Evolutionary conservation across 345 rosid species (phyloP).

Genomic region (Ceriops zippeliana): DNA sequence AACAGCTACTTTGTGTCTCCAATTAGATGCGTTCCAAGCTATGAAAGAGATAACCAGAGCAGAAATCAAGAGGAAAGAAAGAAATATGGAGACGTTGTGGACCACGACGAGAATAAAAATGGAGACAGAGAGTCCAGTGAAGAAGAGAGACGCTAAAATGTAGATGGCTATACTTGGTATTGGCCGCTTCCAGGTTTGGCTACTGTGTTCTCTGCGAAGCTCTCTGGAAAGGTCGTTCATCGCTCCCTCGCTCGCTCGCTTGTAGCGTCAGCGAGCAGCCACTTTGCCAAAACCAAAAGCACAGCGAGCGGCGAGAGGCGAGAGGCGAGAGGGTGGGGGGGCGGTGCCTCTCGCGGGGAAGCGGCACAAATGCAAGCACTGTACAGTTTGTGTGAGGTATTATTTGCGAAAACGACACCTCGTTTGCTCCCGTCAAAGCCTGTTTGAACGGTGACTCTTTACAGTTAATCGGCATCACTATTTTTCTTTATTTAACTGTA

Average conservation of each 20-base stretch:
- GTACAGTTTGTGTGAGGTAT: too few species aligned
- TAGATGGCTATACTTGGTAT: conserved; percentile 33
- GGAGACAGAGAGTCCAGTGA: conserved; percentile 37
- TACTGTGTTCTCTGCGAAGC: conserved; percentile 30
- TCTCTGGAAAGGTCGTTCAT: conserved; percentile 53
- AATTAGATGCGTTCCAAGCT: conserved; percentile 39
- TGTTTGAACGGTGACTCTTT: too few species aligned
- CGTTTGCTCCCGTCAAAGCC: too few species aligned
- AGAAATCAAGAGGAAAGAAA: conserved; percentile 32
- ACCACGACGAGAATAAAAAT: conserved; percentile 43
- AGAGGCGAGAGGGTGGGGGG: not conserved
- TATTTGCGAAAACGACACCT: too few species aligned
- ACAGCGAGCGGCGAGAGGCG: too few species aligned
- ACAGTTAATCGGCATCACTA: too few species aligned
- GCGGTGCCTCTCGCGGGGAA: too few species aligned
- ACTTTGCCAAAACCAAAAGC: not conserved
- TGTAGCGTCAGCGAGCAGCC: not conserved
- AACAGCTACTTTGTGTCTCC: conserved; percentile 29
- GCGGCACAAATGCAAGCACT: too few species aligned
- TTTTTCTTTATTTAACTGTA: too few species aligned
- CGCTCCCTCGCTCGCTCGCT: conserved; percentile 17
- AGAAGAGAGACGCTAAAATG: conserved; percentile 30
- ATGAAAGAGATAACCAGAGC: conserved; percentile 32
- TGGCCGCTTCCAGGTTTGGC: conserved; percentile 24
- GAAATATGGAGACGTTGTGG: conserved; percentile 39